A percentile compares a stretch with the other conserved stretches of the same genome.
phyloP scores from a whole-genome alignment of 345 rosid species.

The Eutrema japonicum region DNA sequence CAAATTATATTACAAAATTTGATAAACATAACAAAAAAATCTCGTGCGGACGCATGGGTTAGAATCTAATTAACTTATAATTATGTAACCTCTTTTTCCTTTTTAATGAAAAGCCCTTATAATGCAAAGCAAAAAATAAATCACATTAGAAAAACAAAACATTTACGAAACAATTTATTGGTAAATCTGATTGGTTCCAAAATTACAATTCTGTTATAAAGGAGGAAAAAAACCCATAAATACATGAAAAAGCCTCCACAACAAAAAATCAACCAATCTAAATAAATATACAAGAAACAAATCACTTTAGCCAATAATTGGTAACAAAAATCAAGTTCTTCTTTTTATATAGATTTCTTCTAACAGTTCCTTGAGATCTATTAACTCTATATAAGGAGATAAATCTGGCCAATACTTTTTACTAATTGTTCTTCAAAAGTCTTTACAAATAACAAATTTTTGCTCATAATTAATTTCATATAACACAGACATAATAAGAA shows the following conservation, averaged over 20 bases:
- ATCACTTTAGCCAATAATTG: not conserved
- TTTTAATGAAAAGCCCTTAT: no score
- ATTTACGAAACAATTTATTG: no score
- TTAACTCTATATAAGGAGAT: not conserved
- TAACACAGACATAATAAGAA: not conserved
- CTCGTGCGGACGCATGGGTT: no score
- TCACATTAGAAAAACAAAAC: no score
- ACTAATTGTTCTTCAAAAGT: not conserved
- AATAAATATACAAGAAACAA: not conserved
- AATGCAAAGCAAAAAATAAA: no score
- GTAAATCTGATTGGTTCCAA: no score
- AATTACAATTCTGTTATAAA: no score
- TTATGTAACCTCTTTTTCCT: no score
- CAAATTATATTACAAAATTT: no score
- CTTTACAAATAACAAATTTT: not conserved
- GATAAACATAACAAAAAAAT: no score
- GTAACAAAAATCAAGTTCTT: not conserved
- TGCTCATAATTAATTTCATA: not conserved
- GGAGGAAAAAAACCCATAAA: not conserved
- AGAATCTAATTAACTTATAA: no score
- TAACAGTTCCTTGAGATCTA: not conserved
- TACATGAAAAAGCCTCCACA: not conserved
- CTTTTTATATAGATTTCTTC: not conserved
- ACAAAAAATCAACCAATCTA: not conserved
- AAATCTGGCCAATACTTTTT: not conserved